Evolutionary conservation across 495 filamentous ascomycete genomes (phyloP).

Genomic region (Neurospora terricola): DNA sequence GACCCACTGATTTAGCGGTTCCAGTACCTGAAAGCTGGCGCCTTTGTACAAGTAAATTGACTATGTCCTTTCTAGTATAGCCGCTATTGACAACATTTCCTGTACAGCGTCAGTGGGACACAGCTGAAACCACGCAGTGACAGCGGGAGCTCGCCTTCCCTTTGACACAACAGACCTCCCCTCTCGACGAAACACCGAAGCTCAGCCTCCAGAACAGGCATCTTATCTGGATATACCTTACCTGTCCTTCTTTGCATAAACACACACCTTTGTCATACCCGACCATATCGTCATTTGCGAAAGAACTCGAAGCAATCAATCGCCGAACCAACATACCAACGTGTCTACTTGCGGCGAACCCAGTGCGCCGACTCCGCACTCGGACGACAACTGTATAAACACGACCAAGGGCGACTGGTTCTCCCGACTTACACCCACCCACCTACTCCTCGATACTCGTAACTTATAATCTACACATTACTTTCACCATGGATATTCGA

Average conservation of each 20-base stretch:
- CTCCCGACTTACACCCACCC: not conserved
- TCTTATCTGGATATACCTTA: not conserved
- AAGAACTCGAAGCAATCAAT: not conserved
- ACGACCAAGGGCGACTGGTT: not conserved
- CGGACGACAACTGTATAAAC: not conserved
- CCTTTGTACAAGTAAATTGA: not conserved
- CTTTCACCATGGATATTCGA: constrained; percentile 26
- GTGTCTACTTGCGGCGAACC: not conserved
- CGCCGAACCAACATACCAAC: constrained; percentile 1
- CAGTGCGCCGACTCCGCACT: not conserved
- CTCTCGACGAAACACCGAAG: not conserved
- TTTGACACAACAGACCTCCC: not conserved
- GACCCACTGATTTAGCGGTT: not conserved
- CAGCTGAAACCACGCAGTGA: not conserved
- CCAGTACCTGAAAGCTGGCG: not conserved
- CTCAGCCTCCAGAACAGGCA: not conserved
- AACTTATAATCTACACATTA: not conserved
- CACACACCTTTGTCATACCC: not conserved
- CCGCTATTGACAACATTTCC: not conserved
- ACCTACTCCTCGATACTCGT: not conserved
- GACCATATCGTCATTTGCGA: not conserved
- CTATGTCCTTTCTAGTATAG: too few species aligned
- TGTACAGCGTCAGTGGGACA: not conserved
- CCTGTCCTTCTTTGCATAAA: not conserved
- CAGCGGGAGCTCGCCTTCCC: not conserved